phyloP scores from a whole-genome alignment of 2,329 filamentous ascomycete species.

The Coniochaeta sp. region DNA sequence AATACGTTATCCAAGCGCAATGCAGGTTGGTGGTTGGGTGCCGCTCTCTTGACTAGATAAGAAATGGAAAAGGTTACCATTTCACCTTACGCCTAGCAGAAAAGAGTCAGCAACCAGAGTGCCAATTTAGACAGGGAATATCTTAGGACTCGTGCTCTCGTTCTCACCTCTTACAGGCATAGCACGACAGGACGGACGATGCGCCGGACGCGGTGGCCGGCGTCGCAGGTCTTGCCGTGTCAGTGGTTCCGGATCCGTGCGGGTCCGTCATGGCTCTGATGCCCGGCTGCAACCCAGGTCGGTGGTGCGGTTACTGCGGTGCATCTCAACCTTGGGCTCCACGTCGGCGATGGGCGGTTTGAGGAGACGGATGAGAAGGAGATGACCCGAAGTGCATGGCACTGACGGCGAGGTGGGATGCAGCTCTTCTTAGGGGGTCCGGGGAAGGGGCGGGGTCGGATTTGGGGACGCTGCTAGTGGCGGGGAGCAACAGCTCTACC shows the following conservation, averaged over 20 bases:
- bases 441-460: no score
- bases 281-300: neutral
- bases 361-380: neutral
- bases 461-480: neutral
- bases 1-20: neutral
- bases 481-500: neutral
- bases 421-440: neutral
- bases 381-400: neutral
- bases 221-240: neutral
- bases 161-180: conserved; percentile 9
- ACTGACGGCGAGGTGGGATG: neutral
- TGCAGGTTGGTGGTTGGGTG: no score
- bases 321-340: neutral
- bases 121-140: no score
- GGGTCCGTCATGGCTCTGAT: neutral
- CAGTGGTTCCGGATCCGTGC: neutral
- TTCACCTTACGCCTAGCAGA: conserved; percentile 16
- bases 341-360: neutral
- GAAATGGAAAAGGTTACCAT: conserved; percentile 7
- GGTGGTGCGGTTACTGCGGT: neutral
- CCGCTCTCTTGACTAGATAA: no score
- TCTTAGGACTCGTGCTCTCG: neutral
- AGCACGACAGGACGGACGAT: conserved; percentile 6
- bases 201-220: neutral
- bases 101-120: neutral